Base-by-base conservation (phyloP, 176 grass and related monocot genomes). In the Musa itinerans region DNA sequence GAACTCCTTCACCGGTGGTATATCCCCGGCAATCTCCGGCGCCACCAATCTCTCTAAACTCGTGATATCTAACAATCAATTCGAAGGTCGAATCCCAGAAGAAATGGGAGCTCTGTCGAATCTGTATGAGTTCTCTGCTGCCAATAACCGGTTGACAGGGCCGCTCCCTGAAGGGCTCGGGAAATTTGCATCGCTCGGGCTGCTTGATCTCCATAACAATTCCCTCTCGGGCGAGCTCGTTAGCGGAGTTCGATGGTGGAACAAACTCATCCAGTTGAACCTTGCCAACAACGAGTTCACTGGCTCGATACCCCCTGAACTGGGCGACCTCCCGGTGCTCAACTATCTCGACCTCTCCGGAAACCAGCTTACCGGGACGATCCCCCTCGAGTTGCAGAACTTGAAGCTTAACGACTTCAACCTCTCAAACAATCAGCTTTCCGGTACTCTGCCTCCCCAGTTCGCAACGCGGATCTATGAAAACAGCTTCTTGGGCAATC, bases 401-500 rank as follows among this genome's bases (percentile, higher is more conserved):
- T 48, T 77, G 19, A 77, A 77, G 14, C 21, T 65, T 23, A 17
- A 77, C 75, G 34, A 23, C 8, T 53, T 77, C 0, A 77, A 77
- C 62, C 20, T 77, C 49, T 77, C 75, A 48, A 65, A 77, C 10
- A 77, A 77, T 61, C 11, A 77, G 61, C 75, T 77, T 10, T 77
- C 59, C 1, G 75, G 75, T 0, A 23, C 59, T 11, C 19, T 77
- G 29, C 75, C 75, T 52, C 48, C 75, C 43, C 48, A 53, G 11
- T 77, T 77, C 49, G 0, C 21, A 12, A 65, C 9, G 6, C 16
- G 12, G 12, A 25, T 52, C 7, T 65, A 77, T 27, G 14, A 52
- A 65, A 53, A 51, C 21, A 77, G 75, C 61, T 65, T 77, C 61
- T 65, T 66, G 75, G 75, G 75, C 20, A 77, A 77, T 65, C 75